phyloP scores from a whole-genome alignment of 2,329 filamentous ascomycete species.

The Leptographium lundbergii region DNA sequence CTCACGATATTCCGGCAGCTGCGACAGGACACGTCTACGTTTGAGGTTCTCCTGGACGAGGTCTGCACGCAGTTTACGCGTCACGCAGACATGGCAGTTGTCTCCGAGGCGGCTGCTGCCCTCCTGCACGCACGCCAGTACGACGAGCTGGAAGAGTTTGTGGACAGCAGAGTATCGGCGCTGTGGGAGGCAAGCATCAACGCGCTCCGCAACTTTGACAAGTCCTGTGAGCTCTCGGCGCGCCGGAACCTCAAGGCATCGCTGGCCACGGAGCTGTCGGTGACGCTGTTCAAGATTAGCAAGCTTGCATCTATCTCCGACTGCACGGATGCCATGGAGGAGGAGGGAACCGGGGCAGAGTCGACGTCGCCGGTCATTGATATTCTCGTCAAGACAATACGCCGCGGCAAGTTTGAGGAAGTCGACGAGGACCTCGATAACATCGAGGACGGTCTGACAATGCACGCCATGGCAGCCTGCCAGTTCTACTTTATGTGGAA shows the following conservation, averaged over 20 bases:
- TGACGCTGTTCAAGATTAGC: slow-evolving; percentile 65
- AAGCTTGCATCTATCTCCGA: slow-evolving; percentile 72
- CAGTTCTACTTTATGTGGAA: slow-evolving; percentile 97
- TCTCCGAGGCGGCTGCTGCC: slow-evolving; percentile 71
- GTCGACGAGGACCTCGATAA: slow-evolving; percentile 59
- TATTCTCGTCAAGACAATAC: slow-evolving; percentile 58
- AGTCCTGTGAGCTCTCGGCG: slow-evolving; percentile 56
- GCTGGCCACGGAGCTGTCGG: slow-evolving; percentile 57
- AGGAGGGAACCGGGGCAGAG: slow-evolving; percentile 34
- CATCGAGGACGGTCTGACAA: slow-evolving; percentile 66
- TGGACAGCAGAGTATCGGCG: slow-evolving; percentile 64
- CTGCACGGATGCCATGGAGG: slow-evolving; percentile 63
- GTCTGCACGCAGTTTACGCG: slow-evolving; percentile 88
- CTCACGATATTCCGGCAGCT: slow-evolving; percentile 80
- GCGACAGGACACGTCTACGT: slow-evolving; percentile 71
- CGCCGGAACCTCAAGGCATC: slow-evolving; percentile 56
- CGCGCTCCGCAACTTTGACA: slow-evolving; percentile 57
- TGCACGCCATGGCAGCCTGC: slow-evolving; percentile 61
- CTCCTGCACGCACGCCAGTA: slow-evolving; percentile 76
- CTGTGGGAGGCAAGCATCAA: slow-evolving; percentile 79
- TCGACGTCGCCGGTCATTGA: slow-evolving; percentile 45
- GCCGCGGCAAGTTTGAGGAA: slow-evolving; percentile 59
- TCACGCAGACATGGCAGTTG: slow-evolving; percentile 76
- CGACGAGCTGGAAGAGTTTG: slow-evolving; percentile 77
- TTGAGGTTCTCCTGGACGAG: slow-evolving; percentile 72